Conservation (phyloP, 208 protist genomes). For the Leishmania arabica region DNA sequence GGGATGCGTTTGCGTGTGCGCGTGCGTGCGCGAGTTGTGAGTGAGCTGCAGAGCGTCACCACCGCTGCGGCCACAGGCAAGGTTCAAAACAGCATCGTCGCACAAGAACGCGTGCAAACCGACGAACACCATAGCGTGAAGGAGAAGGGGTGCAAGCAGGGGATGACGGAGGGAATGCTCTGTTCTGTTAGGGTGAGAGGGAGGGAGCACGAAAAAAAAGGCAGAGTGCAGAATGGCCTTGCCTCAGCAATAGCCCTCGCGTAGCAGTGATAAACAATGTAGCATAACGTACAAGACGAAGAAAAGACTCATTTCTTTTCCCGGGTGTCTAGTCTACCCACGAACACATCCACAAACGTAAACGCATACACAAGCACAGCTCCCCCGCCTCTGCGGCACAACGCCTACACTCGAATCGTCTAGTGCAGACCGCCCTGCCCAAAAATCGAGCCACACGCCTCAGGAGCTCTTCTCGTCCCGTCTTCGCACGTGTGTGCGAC, state of each 20-base stretch:
- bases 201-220: background rate
- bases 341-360: background rate
- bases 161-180: background rate
- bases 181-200: background rate
- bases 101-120: background rate
- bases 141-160: too few species aligned
- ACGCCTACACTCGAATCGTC: background rate
- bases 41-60: background rate
- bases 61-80: background rate
- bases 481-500: background rate
- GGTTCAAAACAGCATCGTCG: background rate
- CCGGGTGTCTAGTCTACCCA: background rate
- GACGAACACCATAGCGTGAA: background rate
- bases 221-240: background rate
- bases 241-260: background rate
- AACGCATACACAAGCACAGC: background rate
- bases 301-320: background rate
- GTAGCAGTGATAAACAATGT: background rate
- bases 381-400: background rate
- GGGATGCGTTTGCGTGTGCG: background rate
- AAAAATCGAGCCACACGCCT: background rate
- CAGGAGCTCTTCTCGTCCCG: background rate
- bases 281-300: background rate
- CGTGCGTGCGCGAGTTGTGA: background rate
- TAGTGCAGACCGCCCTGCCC: background rate